Evolutionary conservation across 2,329 filamentous ascomycete species (phyloP).

Genomic region (Fulvia fulva): DNA sequence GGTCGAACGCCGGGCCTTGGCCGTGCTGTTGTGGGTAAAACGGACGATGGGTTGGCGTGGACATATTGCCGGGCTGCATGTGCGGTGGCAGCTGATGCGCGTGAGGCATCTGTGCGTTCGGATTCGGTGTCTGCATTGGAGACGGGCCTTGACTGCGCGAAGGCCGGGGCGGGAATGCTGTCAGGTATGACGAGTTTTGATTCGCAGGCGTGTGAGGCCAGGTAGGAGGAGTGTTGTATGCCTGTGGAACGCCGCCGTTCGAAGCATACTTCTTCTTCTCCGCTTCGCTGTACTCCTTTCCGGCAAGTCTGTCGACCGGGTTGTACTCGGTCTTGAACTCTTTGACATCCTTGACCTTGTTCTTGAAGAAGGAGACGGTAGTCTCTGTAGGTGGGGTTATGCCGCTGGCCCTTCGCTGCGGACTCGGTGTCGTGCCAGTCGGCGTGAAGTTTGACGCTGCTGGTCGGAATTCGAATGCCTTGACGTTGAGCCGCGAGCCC

Average conservation of each 20-base stretch:
- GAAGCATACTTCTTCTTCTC: slow-evolving; percentile 60
- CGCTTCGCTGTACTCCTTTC: slow-evolving; percentile 52
- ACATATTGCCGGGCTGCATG: slow-evolving; percentile 65
- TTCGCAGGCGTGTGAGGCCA: slow-evolving; percentile 73
- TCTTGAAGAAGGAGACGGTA: slow-evolving; percentile 26
- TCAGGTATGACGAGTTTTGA: slow-evolving; percentile 71
- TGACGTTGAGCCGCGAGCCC: slow-evolving; percentile 58
- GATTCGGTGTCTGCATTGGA: slow-evolving; percentile 56
- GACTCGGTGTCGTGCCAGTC: slow-evolving; percentile 67
- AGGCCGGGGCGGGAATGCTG: slow-evolving; percentile 71
- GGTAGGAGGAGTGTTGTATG: slow-evolving; percentile 78
- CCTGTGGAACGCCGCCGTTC: slow-evolving; percentile 78
- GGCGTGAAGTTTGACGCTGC: slow-evolving; percentile 79
- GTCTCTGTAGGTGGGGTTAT: slow-evolving; percentile 21
- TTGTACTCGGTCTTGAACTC: slow-evolving; percentile 50
- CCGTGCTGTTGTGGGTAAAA: slow-evolving; percentile 71
- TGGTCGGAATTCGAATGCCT: slow-evolving; percentile 77
- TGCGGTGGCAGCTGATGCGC: slow-evolving; percentile 82
- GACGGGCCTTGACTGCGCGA: slow-evolving; percentile 56
- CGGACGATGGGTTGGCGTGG: slow-evolving; percentile 67
- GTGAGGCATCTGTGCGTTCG: slow-evolving; percentile 66
- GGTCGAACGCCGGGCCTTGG: slow-evolving; percentile 68
- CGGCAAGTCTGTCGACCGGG: slow-evolving; percentile 61
- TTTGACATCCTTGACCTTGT: slow-evolving; percentile 60
- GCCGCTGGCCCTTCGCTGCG: slow-evolving; percentile 40